Conservation (phyloP, 768 basidiomycete species). For the Cyclocybe cylindracea region DNA sequence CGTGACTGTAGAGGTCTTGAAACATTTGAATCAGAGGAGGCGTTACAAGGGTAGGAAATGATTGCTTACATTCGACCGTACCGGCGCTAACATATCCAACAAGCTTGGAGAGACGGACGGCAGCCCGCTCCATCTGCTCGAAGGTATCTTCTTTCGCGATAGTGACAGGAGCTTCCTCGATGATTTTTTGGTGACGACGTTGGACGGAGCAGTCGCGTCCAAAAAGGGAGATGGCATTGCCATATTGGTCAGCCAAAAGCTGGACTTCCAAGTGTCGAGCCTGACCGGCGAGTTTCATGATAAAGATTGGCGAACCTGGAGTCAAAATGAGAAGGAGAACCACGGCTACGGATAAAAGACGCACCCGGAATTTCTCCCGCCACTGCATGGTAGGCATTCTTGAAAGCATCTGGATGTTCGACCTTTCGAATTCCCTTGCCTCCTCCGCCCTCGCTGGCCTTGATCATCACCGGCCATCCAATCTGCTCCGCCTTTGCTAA, state of each 20-base stretch:
- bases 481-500: slow-evolving; percentile 81
- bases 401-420: slow-evolving; percentile 82
- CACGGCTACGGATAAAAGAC: slow-evolving; percentile 17
- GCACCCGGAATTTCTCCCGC: slow-evolving; percentile 94
- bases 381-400: slow-evolving; percentile 92
- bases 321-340: slow-evolving; percentile 10
- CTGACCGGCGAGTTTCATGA: slow-evolving; percentile 99
- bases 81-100: slow-evolving; percentile 99
- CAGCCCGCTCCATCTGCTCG: slow-evolving; percentile 97
- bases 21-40: slow-evolving; percentile 2
- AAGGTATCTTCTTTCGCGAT: slow-evolving; percentile 92
- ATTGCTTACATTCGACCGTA: slow-evolving; percentile 87
- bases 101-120: slow-evolving; percentile 97
- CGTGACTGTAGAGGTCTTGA: slow-evolving; percentile 90
- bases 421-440: slow-evolving; percentile 99
- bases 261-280: slow-evolving; percentile 98
- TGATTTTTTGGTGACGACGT: slow-evolving; percentile 99
- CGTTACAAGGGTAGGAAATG: slow-evolving; percentile 3
- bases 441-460: slow-evolving; percentile 98
- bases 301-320: slow-evolving; percentile 94
- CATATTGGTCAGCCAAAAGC: slow-evolving; percentile 98
- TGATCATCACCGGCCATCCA: slow-evolving; percentile 99
- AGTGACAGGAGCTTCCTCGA: slow-evolving; percentile 98
- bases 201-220: slow-evolving; percentile 99
- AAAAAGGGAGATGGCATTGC: slow-evolving; percentile 97